A percentile compares a stretch with the other conserved stretches of the same genome.
These are phyloP conservation scores for Cladorrhinum samala DNA, from an alignment of 495 filamentous ascomycete species.

Conservation along the genomic window DNA sequence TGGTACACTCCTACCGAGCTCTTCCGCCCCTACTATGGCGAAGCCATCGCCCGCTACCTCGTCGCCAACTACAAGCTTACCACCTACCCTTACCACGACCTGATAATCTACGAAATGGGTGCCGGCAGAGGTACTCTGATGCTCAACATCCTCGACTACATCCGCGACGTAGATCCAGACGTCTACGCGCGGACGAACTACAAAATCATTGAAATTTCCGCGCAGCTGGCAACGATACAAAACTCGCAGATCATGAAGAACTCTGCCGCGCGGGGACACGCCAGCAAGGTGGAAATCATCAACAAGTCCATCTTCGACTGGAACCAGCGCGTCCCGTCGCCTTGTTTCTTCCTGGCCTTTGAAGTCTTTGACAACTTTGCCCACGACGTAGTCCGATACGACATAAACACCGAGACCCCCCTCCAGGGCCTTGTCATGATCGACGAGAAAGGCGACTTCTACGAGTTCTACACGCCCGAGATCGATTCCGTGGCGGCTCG, in stretches of 20 bases:
- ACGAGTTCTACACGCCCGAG: conserved; percentile 75
- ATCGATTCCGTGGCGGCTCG: conserved; percentile 79
- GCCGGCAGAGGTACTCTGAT: conserved; percentile 97
- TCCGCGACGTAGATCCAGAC: conserved; percentile 79
- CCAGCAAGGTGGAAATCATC: conserved; percentile 83
- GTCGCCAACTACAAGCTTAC: conserved; percentile 92
- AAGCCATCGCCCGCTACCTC: conserved; percentile 90
- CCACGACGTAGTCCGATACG: conserved; percentile 89
- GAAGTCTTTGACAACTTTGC: conserved; percentile 99
- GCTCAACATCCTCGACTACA: conserved; percentile 95
- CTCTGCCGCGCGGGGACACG: conserved; percentile 64
- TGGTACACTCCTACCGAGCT: conserved; percentile 99
- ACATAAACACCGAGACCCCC: conserved; percentile 63
- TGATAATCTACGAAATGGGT: conserved; percentile 98
- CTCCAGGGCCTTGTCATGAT: conserved; percentile 85
- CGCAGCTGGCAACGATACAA: conserved; percentile 72
- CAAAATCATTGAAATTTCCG: conserved; percentile 91
- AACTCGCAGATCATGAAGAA: conserved; percentile 58
- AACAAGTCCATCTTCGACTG: conserved; percentile 94
- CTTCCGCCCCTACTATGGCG: conserved; percentile 93
- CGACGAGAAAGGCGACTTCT: conserved; percentile 80
- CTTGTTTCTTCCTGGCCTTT: conserved; percentile 97
- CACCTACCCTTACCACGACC: conserved; percentile 90
- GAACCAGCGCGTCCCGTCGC: conserved; percentile 73
- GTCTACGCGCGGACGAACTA: conserved; percentile 93